Base-by-base conservation (phyloP, 2,329 filamentous ascomycete species). In the Coniochaeta sp. region DNA sequence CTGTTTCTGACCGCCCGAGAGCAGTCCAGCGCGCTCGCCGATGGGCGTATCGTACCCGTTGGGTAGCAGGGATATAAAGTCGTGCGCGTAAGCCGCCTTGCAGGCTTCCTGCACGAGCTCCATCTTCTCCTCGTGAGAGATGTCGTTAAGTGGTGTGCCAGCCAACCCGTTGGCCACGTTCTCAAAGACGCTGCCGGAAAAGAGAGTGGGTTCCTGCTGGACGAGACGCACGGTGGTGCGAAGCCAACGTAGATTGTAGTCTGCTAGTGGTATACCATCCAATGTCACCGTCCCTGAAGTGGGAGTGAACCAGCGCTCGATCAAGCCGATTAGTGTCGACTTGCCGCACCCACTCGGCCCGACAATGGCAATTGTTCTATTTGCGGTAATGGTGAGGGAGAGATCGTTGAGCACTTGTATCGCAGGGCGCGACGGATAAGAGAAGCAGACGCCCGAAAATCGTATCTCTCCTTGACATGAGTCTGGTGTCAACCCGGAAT, bases 141-240 rank as follows among this genome's bases (percentile, higher is more conserved):
- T 64, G 19, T 75, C 61, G 57, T 78, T 70, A 68, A 73, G 75
- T 8, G 72, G 19, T 62, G 72, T 66, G 58, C 73, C 66, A 33
- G 72, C 64, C 0, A 82, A 70, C 0, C 81, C 81, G 50, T 76
- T 75, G 0, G 73, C 72, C 4, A 83, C 75, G 60, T 83, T 83
- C 9, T 76, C 72, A 57, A 72, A 75, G 33, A 84, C 81, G 19
- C 80, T 77, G 9, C 79, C 76, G 58, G 81, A 81, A 66, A 85
- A 85, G 0, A 84, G 71, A 58, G 81, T 79, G 0, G 81, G 80
- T 57, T 85, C 81, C 65, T 85, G 82, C 57, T 83, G 80, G 1
- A 85, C 82, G 5, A 82, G 68, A 1, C 77, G 77, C 57, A 81
- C 77, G 60, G 79, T 75, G 11, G 72, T 72, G 55, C 79, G 69